Conservation (phyloP, 1,284 basidiomycete species). For the Papiliotrema laurentii region DNA sequence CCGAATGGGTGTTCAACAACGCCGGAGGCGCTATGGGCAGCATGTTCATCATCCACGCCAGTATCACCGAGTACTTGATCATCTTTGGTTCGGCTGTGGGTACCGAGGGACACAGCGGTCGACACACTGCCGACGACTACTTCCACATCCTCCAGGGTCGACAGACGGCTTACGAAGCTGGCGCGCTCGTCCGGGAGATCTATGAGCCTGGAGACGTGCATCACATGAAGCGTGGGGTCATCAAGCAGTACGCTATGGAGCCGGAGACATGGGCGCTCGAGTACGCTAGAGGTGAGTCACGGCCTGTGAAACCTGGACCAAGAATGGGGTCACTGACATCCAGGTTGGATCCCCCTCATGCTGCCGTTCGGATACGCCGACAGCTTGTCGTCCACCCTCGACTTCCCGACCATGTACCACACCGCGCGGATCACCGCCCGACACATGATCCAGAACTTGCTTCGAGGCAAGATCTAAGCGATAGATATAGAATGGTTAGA, state of each 20-base stretch:
- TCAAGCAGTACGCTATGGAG: conserved; percentile 98
- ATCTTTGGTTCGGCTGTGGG: conserved; percentile 95
- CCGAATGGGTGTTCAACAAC: conserved; percentile 96
- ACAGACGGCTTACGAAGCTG: conserved; percentile 85
- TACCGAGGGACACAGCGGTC: conserved; percentile 90
- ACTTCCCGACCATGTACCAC: conserved; percentile 74
- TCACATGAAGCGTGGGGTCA: conserved; percentile 70
- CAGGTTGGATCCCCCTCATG: conserved; percentile 88
- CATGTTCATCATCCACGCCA: conserved; percentile 96
- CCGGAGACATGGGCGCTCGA: conserved; percentile 93
- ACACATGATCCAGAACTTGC: conserved; percentile 74
- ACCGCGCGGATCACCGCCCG: conserved; percentile 74
- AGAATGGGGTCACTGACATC: not conserved
- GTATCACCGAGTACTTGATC: conserved; percentile 74
- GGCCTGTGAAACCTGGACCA: conserved; percentile 2
- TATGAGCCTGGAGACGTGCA: conserved; percentile 83
- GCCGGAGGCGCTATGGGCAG: conserved; percentile 95
- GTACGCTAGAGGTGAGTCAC: conserved; percentile 73
- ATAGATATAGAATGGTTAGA: too few relatives aligned
- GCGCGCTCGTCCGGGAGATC: conserved; percentile 72
- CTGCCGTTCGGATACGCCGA: conserved; percentile 90
- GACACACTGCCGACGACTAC: conserved; percentile 90
- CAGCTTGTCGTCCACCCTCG: conserved; percentile 79
- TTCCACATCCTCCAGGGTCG: conserved; percentile 92
- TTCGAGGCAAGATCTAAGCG: conserved; percentile 76